Evolutionary conservation across 768 basidiomycete species (phyloP).

Genomic region (Termitomyces sp.): DNA sequence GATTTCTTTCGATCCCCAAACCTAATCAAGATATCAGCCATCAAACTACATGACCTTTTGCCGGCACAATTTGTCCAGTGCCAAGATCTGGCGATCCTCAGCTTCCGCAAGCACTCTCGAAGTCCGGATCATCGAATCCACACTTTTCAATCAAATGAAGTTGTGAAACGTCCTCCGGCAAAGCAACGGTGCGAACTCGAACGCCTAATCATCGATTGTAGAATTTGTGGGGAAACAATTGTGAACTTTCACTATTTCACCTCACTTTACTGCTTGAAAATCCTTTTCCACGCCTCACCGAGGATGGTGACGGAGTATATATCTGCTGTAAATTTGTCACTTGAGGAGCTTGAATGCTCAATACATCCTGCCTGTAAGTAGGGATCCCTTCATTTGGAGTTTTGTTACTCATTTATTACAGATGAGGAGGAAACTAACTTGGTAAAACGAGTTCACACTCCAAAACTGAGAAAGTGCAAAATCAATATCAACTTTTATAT

Average conservation of each 20-base stretch:
- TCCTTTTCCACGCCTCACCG: neutral
- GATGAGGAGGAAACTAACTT: neutral
- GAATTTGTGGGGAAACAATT: neutral
- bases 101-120: neutral
- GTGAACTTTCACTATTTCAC: neutral
- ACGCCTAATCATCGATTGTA: neutral
- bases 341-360: neutral
- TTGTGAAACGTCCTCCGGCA: neutral
- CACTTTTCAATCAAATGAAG: neutral
- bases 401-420: neutral
- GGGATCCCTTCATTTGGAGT: neutral
- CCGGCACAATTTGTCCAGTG: neutral
- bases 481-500: neutral
- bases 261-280: neutral
- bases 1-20: neutral
- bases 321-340: neutral
- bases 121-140: too few species aligned
- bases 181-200: neutral
- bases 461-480: neutral
- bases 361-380: neutral
- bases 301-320: neutral
- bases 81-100: neutral
- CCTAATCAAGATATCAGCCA: neutral
- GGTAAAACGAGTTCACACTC: neutral
- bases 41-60: neutral